Percentiles rank a stretch among this genome's conserved stretches.
phyloP scores from a whole-genome alignment of 495 filamentous ascomycete genomes.

The Halenospora varia region DNA sequence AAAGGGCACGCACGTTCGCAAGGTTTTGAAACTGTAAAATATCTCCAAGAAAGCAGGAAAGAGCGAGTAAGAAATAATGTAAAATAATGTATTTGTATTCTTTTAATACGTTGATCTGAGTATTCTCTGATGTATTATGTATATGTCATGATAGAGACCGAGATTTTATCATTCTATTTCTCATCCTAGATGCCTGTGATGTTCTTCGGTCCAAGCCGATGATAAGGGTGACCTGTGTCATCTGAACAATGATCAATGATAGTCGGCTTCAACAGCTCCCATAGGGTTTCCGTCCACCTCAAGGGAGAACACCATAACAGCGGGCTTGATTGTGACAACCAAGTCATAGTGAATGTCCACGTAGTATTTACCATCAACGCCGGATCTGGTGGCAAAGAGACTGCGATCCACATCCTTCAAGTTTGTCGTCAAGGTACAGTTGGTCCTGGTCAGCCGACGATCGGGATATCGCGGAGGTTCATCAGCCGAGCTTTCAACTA shows the following conservation, averaged over 20 bases:
- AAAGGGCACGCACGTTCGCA: too few relatives aligned
- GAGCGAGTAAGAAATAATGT: too few relatives aligned
- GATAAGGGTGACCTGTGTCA: too few relatives aligned
- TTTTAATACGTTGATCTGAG: too few relatives aligned
- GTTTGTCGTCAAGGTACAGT: constrained; percentile 12
- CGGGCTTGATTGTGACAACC: constrained; percentile 17
- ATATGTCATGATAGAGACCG: too few relatives aligned
- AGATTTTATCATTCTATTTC: too few relatives aligned
- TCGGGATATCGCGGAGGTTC: background rate
- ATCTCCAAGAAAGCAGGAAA: too few relatives aligned
- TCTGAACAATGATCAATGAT: constrained; percentile 13
- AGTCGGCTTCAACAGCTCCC: constrained; percentile 21
- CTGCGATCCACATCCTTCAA: constrained; percentile 5
- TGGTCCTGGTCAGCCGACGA: background rate
- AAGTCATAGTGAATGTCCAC: constrained; percentile 18
- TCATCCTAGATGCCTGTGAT: too few relatives aligned
- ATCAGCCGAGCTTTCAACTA: constrained; percentile 7
- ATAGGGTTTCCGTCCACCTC: constrained; percentile 24
- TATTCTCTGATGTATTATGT: too few relatives aligned
- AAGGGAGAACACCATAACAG: constrained; percentile 23
- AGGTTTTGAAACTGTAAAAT: too few relatives aligned
- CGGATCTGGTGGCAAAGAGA: constrained; percentile 4
- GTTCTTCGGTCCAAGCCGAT: too few relatives aligned
- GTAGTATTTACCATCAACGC: constrained; percentile 17
- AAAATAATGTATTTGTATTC: too few relatives aligned